Conservation (phyloP, 2,329 filamentous ascomycete species). For the Penicillium sp. region DNA sequence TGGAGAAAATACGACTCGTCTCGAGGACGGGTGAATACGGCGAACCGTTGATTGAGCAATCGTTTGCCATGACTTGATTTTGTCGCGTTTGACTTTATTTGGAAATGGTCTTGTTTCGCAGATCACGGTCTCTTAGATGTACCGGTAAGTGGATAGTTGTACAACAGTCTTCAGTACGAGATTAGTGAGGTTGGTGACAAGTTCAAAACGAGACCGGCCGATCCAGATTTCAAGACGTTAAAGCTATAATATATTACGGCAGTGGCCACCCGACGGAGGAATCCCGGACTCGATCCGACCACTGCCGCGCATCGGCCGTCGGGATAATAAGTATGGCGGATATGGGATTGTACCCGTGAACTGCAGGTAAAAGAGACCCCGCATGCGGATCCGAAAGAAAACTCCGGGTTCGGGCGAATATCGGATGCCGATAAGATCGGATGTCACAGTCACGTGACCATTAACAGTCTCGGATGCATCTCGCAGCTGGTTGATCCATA, state of each 20-base stretch:
- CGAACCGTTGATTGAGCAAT: slow-evolving; percentile 6
- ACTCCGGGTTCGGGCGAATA: neutral
- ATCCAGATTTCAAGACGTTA: neutral
- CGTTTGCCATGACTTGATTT: slow-evolving; percentile 17
- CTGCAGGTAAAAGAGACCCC: neutral
- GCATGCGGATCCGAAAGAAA: slow-evolving; percentile 8
- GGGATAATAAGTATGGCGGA: neutral
- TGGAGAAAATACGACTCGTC: slow-evolving; percentile 38
- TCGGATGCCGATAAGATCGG: slow-evolving; percentile 3
- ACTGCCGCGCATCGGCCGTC: slow-evolving; percentile 5
- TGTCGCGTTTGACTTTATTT: neutral
- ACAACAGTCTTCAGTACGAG: neutral
- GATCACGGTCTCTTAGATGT: neutral
- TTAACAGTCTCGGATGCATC: neutral
- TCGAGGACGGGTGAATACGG: slow-evolving; percentile 38
- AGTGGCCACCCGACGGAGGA: slow-evolving; percentile 1
- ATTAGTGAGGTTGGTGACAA: neutral
- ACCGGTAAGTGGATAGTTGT: neutral
- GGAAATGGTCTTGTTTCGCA: neutral
- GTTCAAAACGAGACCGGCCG: neutral
- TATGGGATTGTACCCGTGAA: neutral
- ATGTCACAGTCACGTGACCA: neutral
- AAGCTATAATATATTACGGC: slow-evolving; percentile 7
- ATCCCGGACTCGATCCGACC: neutral
- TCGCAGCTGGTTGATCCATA: neutral